Evolutionary conservation across 2,329 filamentous ascomycete species (phyloP), one percentile per base, ranked within the genome.

Genomic region (Aureobasidium sp.): DNA sequence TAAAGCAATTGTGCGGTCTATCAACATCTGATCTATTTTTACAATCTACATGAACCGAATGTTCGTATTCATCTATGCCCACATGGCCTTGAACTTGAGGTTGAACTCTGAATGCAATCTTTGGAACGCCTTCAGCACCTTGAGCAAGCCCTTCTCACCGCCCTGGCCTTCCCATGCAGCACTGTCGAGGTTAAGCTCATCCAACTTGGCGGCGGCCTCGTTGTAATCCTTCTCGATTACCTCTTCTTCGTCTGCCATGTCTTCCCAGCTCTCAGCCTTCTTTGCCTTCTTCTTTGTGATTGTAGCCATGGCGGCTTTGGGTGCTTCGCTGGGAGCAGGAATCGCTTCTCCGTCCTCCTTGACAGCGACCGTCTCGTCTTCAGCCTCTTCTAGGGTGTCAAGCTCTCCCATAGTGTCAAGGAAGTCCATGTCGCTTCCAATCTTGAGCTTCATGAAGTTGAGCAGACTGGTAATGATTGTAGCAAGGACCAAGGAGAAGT

Each of bases 401-500:
- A 81, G 78, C 48, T 78, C 74, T 44, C 81, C 81, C 66, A 78
- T 76, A 12, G 82, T 73, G 51, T 83, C 80, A 8, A 82, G 73
- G 72, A 82, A 78, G 59, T 81, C 79, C 57, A 78, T 74, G 37
- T 78, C 78, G 9, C 74, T 76, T 6, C 73, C 75, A 3, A 73
- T 67, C 12, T 74, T 75, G 5, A 82, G 74, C 22, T 81, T 80
- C 65, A 86, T 76, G 67, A 86, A 82, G 64, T 82, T 82, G 6
- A 78, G 78, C 1, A 89, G 71, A 52, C 82, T 85, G 0, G 86
- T 86, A 37, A 89, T 82, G 66, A 94, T 89, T 11, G 90, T 90
- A 0, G 87, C 87, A 0, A 90, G 77, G 0, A 87, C 76, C 61
- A 84, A 77, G 15, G 82, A 85, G 70, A 86, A 86, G 68, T 87